Percentiles rank a stretch among this genome's conserved stretches.
phyloP scores from a whole-genome alignment of 2,329 filamentous ascomycete species.

The Pseudocercospora musae region DNA sequence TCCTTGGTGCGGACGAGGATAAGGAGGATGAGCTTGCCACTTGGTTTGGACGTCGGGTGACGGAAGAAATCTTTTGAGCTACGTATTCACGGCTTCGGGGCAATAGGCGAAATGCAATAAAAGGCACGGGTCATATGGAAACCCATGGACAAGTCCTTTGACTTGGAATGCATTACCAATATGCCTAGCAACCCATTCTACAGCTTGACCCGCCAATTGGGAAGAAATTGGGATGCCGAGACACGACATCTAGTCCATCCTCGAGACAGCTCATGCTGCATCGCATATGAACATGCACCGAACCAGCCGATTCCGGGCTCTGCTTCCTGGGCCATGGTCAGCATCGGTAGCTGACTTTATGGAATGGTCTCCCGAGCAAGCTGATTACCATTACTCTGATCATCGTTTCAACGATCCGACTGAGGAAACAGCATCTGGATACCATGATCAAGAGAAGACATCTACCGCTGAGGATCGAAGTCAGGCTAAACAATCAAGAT shows the following conservation, averaged over 20 bases:
- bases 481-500: not conserved
- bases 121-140: not conserved
- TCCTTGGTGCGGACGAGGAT: constrained; percentile 49
- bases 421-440: not conserved
- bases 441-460: not conserved
- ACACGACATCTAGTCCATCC: not conserved
- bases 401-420: not conserved
- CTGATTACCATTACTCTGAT: not conserved
- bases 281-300: not conserved
- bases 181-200: not conserved
- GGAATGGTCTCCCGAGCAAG: not conserved
- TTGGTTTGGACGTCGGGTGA: constrained; percentile 78
- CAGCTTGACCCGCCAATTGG: not conserved
- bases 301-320: not conserved
- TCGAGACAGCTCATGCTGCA: not conserved
- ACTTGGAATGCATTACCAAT: not conserved
- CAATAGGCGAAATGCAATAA: not conserved
- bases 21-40: constrained; percentile 64
- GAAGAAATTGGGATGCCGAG: not conserved
- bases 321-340: not conserved
- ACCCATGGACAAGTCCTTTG: not conserved
- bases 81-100: not conserved
- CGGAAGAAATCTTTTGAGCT: constrained; percentile 64
- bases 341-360: not conserved
- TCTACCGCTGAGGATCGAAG: not conserved